phyloP scores from a whole-genome alignment of 805 yeast genomes.

The Suhomyces faveliae region DNA sequence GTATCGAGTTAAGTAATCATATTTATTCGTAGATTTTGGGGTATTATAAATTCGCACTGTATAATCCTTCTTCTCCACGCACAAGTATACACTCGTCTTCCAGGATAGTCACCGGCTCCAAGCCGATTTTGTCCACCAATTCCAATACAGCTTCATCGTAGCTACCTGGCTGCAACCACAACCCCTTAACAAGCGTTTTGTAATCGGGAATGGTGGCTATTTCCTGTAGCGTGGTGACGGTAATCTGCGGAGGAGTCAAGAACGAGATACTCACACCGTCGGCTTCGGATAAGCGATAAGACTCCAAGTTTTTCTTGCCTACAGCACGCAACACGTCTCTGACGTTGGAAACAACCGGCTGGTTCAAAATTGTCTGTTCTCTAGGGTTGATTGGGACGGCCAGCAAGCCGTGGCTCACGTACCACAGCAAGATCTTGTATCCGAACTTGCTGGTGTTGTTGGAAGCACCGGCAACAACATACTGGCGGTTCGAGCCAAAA shows the following conservation, averaged over 20 bases:
- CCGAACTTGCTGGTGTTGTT: slow-evolving; percentile 65
- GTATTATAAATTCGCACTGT: slow-evolving; percentile 35
- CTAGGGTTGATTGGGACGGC: slow-evolving; percentile 68
- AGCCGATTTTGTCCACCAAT: slow-evolving; percentile 36
- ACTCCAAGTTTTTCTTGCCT: slow-evolving; percentile 16
- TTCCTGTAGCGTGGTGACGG: slow-evolving; percentile 36
- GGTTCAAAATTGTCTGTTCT: slow-evolving; percentile 45
- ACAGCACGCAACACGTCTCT: slow-evolving; percentile 25
- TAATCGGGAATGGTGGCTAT: slow-evolving; percentile 43
- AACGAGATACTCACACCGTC: slow-evolving; percentile 62
- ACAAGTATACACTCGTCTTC: slow-evolving; percentile 72
- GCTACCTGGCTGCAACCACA: slow-evolving; percentile 88
- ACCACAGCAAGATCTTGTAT: slow-evolving; percentile 68
- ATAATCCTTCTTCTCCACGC: slow-evolving; percentile 55
- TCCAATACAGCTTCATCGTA: slow-evolving; percentile 53
- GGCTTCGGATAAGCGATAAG: slow-evolving; percentile 22
- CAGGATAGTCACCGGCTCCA: slow-evolving; percentile 31
- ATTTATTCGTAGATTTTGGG: background rate
- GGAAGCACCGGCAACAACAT: slow-evolving; percentile 74
- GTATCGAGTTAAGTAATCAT: too few species aligned
- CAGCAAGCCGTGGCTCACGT: slow-evolving; percentile 51
- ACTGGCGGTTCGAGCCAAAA: slow-evolving; percentile 52
- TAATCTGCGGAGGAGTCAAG: slow-evolving; percentile 70
- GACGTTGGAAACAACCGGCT: slow-evolving; percentile 35
- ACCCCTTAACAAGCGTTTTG: slow-evolving; percentile 43